Evolutionary conservation across 73 alveolate species (phyloP), one percentile per base, ranked within the genome.

Genomic region (Stentor coeruleus): DNA sequence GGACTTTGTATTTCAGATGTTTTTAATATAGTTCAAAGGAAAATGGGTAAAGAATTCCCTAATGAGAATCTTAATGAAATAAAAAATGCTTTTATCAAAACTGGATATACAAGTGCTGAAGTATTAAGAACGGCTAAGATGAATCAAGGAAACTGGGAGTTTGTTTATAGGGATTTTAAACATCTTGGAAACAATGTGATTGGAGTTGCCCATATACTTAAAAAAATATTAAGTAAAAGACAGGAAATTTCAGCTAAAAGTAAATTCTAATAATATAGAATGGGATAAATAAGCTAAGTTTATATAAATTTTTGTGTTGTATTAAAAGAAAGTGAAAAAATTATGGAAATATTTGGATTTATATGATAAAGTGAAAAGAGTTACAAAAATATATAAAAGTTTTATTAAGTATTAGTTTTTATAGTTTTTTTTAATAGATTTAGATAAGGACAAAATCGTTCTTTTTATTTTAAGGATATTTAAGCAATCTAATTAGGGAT

Each of bases 101-200:
- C 14, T 37, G 79, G 79, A 66, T 66, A 66, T 66, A 26, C 79
- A 26, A 20, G 40, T 66, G 79, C 37, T 20, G 79, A 40, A 26
- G 79, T 66, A 14, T 66, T 66, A 40, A 66, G 79, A 31, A 66
- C 79, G 14, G 79, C 79, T 14, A 66, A 66, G 33, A 31, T 20
- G 37, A 66, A 66, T 66, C n/a, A 31, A 33, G 79, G 79, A 20
- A 66, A 66, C 37, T 66, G 79, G 79, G 79, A 66, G 79, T 66
- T 66, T 40, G 49, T 66, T 66, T 66, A 66, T 66, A 20, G 40
- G 11, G 79, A 66, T 20, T 66, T 66, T 66, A 66, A 66, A 20
- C 79, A 66, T 20, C n/a, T 26, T 66, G 79, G 37, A 20, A 31
- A 26, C 11, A 11, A 20, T 26, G 79, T 66, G n/a, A 66, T 20